Evolutionary conservation across 1,139 yeast species (phyloP).

Genomic region (Saccharomycopsis hybrid): DNA sequence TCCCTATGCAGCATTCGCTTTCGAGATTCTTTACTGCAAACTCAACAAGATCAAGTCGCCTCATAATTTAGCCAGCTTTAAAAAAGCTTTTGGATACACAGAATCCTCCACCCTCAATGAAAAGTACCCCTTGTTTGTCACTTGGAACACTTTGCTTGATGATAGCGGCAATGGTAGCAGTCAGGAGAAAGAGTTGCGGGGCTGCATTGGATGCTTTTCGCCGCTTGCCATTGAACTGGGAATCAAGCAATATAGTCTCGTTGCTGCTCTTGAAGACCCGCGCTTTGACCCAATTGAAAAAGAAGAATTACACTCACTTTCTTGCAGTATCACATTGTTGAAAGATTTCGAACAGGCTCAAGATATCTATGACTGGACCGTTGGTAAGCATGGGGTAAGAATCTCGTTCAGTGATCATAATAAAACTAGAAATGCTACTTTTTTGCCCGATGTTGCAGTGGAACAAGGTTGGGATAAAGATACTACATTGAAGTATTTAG

Average conservation of each 20-base stretch:
- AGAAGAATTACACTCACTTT: conserved; percentile 47
- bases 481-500: conserved; percentile 64
- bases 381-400: conserved; percentile 79
- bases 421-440: conserved; percentile 58
- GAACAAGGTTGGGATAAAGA: conserved; percentile 80
- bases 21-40: conserved; percentile 33
- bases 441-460: conserved; percentile 83
- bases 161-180: conserved; percentile 19
- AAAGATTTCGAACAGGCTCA: conserved; percentile 49
- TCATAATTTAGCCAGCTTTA: conserved; percentile 23
- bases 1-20: conserved; percentile 35
- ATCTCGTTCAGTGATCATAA: conserved; percentile 41
- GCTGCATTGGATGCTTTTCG: conserved; percentile 88
- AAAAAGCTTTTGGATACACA: conserved; percentile 21
- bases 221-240: conserved; percentile 47
- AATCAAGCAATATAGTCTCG: conserved; percentile 52
- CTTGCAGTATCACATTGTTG: conserved; percentile 56
- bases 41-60: conserved; percentile 26
- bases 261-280: conserved; percentile 70
- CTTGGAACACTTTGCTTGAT: conserved; percentile 57
- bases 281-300: conserved; percentile 63
- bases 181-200: conserved; percentile 47
- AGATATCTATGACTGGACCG: conserved; percentile 62
- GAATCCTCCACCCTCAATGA: conserved; percentile 20
- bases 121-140: conserved; percentile 66